Base-by-base conservation (phyloP, 129 eudicot genomes). In the Logfia minima region DNA sequence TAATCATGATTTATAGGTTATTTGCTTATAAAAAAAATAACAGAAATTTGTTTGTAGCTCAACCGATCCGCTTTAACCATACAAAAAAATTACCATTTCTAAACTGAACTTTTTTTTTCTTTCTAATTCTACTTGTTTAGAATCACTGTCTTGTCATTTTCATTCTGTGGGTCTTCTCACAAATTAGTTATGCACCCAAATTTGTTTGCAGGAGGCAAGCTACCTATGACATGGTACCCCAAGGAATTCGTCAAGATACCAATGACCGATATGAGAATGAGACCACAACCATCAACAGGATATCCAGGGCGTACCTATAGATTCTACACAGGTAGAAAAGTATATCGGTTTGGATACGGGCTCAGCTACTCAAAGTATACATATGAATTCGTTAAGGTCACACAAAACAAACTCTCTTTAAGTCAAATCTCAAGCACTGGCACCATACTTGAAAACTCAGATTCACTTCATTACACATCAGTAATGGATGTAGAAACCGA, bases 181-280 rank as follows among this genome's bases (percentile, higher is more conserved):
- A 59, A 59, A 8, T 26, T 58, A 32, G 5, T 31, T 68, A 29
- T 35, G 39, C 37, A 56, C 24, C 71, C 18, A 16, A 61, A 43
- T 43, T 35, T 52, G 45, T n/a, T 34, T 85, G 80, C 87, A 95
- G 99, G 99, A 67, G 99, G 99, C 22, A 89, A 80, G 66, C 74
- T 95, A 72, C 94, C 99, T 2, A 72, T 95, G 74, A 95, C 97
- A 19, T 95, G 99, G 99, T 95, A 95, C 83, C 99, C 99, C 4
- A 85, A 92, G 51, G 96, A 89, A 21, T 95, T 86, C 75, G 61
- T 82, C 71, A 81, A 79, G 77, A 84, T 95, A 67, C 99, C 99
- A 18, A 95, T 95, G 97, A 95, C 97, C 4, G 96, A 95, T 77
- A 95, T 95, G 99, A 85, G 96, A 75, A 95, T 95, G 99, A 83